phyloP scores from a whole-genome alignment of 2,329 filamentous ascomycete species.

The Hypoxylon sp. region DNA sequence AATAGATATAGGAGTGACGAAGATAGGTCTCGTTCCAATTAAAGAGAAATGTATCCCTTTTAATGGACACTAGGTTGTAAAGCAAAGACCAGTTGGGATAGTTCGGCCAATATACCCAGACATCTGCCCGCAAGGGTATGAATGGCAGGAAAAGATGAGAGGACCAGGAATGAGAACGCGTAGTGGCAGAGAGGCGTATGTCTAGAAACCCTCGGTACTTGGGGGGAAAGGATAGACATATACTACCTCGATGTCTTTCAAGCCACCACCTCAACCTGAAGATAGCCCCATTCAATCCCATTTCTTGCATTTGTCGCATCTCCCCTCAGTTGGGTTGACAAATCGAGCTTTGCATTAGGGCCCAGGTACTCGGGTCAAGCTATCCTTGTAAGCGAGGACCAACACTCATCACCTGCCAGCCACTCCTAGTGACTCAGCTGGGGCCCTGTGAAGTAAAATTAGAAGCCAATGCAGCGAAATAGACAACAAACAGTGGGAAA shows the following conservation, averaged over 20 bases:
- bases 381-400: conserved; percentile 42
- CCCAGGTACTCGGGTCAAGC: conserved; percentile 41
- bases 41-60: conserved; percentile 47
- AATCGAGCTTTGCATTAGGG: conserved; percentile 45
- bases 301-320: conserved; percentile 46
- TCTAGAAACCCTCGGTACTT: conserved; percentile 39
- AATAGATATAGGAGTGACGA: conserved; percentile 51
- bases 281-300: conserved; percentile 40
- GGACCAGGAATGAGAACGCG: conserved; percentile 52
- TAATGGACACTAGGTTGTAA: conserved; percentile 36
- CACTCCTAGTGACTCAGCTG: conserved; percentile 29
- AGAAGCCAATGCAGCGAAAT: conserved; percentile 44
- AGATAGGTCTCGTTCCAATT: conserved; percentile 43
- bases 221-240: conserved; percentile 40
- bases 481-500: conserved; percentile 42
- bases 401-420: conserved; percentile 47
- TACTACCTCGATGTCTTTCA: conserved; percentile 46
- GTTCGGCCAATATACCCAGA: conserved; percentile 51
- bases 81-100: conserved; percentile 47
- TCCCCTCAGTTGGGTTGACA: conserved; percentile 43
- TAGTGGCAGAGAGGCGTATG: conserved; percentile 43
- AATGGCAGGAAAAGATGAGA: conserved; percentile 41
- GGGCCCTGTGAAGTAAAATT: conserved; percentile 43
- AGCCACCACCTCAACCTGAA: conserved; percentile 50
- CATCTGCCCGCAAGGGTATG: conserved; percentile 50